Percentiles rank a stretch among this genome's conserved stretches.
phyloP scores from a whole-genome alignment of 371 early-diverging fungal genomes.

The Phascolomyces articulosus region DNA sequence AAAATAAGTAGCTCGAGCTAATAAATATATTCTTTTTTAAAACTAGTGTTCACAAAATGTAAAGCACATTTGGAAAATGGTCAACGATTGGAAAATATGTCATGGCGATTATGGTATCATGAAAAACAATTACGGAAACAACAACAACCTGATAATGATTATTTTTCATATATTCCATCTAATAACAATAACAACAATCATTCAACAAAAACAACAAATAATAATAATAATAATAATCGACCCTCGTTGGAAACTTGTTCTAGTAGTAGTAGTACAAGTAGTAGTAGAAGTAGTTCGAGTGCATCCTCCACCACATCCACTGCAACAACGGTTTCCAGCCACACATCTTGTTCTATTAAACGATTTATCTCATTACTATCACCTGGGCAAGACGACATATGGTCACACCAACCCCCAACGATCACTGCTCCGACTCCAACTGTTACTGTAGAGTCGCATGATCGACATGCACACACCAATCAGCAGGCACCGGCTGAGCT shows the following conservation, averaged over 20 bases:
- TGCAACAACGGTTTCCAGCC: not conserved
- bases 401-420: constrained; percentile 21
- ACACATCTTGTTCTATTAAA: constrained; percentile 16
- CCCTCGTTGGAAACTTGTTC: constrained; percentile 11
- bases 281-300: not conserved
- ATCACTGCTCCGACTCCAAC: constrained; percentile 9
- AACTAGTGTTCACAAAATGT: constrained; percentile 46
- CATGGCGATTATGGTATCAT: constrained; percentile 44
- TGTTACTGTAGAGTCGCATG: constrained; percentile 10
- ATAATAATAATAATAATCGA: not conserved
- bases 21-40: not conserved
- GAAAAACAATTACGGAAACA: constrained; percentile 10
- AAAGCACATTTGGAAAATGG: constrained; percentile 52
- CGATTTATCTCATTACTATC: constrained; percentile 24
- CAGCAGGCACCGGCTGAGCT: constrained; percentile 10
- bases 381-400: constrained; percentile 26
- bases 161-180: constrained; percentile 20
- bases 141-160: constrained; percentile 13
- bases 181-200: not conserved
- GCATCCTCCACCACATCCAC: not conserved
- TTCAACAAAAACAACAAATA: not conserved
- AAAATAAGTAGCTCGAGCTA: too few species aligned
- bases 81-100: constrained; percentile 50
- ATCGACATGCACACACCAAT: constrained; percentile 17
- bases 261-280: not conserved